Base-by-base conservation (phyloP, 1,284 basidiomycete genomes). In the Thecaphora frezii region DNA sequence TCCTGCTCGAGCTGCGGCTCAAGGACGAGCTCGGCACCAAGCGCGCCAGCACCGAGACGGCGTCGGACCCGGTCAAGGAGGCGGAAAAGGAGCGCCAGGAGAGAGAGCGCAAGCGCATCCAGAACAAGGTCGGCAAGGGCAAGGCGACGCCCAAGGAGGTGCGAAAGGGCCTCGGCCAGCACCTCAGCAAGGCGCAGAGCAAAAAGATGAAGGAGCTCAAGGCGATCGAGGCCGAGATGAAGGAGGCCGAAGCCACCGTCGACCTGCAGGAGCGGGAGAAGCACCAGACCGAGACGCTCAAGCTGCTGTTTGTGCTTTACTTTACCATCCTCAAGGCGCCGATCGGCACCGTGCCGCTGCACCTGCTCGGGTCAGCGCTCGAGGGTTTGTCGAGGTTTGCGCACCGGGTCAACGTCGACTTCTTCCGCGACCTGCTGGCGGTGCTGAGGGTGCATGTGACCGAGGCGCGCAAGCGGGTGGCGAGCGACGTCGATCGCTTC, bases 341-440 rank as follows among this genome's bases (percentile, higher is more conserved):
- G 16, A 45, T 63, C 25, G 64, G 58, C 0, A 7, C 37, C 46
- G 83, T 83, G n/a, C 87, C 88, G 18, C 89, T 88, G 3, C 87
- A 89, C 7, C 84, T 98, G 10, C 84, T 98, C 21, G 88, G 92
- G 13, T 86, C 90, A 24, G 93, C 93, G 25, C 83, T 99, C 64
- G 88, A 89, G 74, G 96, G 96, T 58, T 89, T 99, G 71, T 87
- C 92, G 5, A 88, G 88, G 80, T 98, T 91, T 75, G 89, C 94
- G 0, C 96, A 98, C 79, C 85, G 97, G 53, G 92, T 99, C 80
- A 99, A 97, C 81, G 86, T 98, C 71, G 96, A 99, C 79, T 99
- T 99, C 81, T 99, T 99, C 86, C 88, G 89, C 67, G 96, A 98
- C 81, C 83, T 99, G 44, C 84, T 98, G 80, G 84, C 86, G 48